A percentile compares a stretch with the other conserved stretches of the same genome.
These are phyloP conservation scores for Bipolaris gigantea DNA, from an alignment of 2,329 filamentous ascomycete species.

Conservation along the genomic window DNA sequence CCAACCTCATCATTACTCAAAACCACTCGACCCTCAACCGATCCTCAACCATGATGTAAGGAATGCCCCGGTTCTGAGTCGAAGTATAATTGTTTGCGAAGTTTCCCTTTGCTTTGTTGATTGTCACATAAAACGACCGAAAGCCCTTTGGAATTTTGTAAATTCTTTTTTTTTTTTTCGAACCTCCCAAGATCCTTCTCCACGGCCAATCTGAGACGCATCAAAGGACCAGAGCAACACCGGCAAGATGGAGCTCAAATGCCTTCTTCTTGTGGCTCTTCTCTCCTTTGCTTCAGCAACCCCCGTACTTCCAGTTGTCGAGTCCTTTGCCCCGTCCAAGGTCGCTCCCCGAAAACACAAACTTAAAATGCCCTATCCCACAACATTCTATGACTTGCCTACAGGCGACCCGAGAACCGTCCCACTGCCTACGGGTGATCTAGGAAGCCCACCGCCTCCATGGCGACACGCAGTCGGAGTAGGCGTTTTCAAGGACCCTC, in stretches of 20 bases:
- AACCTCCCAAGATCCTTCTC: too few relatives aligned
- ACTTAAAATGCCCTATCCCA: neutral
- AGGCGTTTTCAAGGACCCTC: too few relatives aligned
- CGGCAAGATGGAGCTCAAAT: neutral
- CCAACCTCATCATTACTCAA: too few relatives aligned
- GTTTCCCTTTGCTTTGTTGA: neutral
- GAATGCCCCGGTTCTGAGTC: too few relatives aligned
- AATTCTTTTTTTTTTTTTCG: too few relatives aligned
- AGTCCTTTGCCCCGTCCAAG: neutral
- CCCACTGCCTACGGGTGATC: too few relatives aligned
- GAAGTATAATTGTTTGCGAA: neutral
- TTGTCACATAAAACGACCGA: neutral
- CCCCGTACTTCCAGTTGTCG: neutral
- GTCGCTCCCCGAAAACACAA: neutral
- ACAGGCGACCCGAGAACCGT: too few relatives aligned
- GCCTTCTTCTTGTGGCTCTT: neutral
- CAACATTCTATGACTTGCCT: neutral
- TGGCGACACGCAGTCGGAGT: too few relatives aligned
- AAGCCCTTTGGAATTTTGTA: neutral
- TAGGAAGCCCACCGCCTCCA: too few relatives aligned
- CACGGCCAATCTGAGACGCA: neutral
- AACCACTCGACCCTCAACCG: neutral
- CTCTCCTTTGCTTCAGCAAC: neutral
- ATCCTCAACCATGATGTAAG: too few relatives aligned
- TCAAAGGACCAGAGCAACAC: neutral